A percentile compares a stretch with the other conserved stretches of the same genome.
These are phyloP conservation scores for Litchi chinensis DNA, from an alignment of 345 rosid genomes.

Conservation along the genomic window DNA sequence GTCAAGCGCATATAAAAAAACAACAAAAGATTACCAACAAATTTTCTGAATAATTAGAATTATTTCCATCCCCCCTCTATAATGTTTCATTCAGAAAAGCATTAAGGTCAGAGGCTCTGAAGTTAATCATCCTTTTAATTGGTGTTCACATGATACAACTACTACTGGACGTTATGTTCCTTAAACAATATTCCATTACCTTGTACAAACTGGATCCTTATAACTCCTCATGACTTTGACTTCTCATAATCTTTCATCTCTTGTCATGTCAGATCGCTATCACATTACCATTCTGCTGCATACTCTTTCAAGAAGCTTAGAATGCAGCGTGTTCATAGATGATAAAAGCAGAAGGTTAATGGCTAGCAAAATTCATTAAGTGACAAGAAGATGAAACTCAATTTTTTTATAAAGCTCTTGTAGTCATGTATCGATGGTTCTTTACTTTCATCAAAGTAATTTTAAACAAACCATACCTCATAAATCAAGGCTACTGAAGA, in stretches of 20 bases:
- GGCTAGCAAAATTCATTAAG: constrained; percentile 30
- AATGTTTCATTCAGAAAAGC: constrained; percentile 4
- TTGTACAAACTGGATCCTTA: constrained; percentile 35
- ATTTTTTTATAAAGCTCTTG: background rate
- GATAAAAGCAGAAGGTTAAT: constrained; percentile 35
- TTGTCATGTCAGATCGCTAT: constrained; percentile 38
- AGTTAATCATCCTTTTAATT: constrained; percentile 5
- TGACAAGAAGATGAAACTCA: constrained; percentile 19
- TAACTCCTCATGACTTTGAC: constrained; percentile 37
- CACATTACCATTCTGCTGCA: constrained; percentile 38
- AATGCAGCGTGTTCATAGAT: constrained; percentile 37
- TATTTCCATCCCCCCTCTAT: background rate
- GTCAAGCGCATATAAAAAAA: background rate
- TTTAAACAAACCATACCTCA: background rate
- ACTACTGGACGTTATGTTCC: constrained; percentile 23
- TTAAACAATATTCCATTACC: constrained; percentile 36
- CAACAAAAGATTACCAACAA: background rate
- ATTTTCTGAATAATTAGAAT: background rate
- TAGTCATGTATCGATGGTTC: background rate
- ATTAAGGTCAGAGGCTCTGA: constrained; percentile 1
- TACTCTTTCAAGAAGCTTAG: constrained; percentile 36
- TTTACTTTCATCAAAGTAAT: background rate
- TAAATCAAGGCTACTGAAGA: background rate
- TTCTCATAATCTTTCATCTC: constrained; percentile 44
- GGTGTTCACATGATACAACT: constrained; percentile 11